phyloP scores from a whole-genome alignment of 192 early-diverging fungal genomes.

The Linnemannia elongata region DNA sequence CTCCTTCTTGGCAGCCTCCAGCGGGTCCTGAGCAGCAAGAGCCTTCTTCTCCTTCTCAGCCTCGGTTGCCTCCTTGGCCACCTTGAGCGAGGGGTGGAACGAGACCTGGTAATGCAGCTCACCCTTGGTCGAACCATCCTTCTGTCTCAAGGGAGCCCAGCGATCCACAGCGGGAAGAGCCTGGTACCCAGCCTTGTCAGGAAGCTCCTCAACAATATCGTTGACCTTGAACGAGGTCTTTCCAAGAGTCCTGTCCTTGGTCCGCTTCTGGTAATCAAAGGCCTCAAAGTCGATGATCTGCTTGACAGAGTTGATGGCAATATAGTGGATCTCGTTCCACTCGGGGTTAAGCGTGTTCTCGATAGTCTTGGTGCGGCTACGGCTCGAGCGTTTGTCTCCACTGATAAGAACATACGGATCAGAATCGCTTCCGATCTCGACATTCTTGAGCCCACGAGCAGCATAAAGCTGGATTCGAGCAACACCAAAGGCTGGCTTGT shows the following conservation, averaged over 20 bases:
- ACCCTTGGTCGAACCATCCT: slow-evolving; percentile 71
- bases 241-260: slow-evolving; percentile 89
- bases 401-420: slow-evolving; percentile 92
- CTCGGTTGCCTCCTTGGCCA: slow-evolving; percentile 34
- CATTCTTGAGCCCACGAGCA: slow-evolving; percentile 85
- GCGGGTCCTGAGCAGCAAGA: neutral
- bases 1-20: slow-evolving; percentile 13
- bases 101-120: slow-evolving; percentile 67
- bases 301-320: slow-evolving; percentile 79
- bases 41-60: slow-evolving; percentile 23
- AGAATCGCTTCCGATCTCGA: slow-evolving; percentile 88
- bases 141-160: slow-evolving; percentile 69
- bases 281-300: slow-evolving; percentile 83
- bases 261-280: slow-evolving; percentile 90
- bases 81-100: slow-evolving; percentile 62
- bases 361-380: slow-evolving; percentile 84
- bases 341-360: slow-evolving; percentile 89
- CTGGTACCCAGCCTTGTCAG: slow-evolving; percentile 30
- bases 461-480: slow-evolving; percentile 80
- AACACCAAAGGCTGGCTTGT: slow-evolving; percentile 79
- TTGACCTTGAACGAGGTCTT: slow-evolving; percentile 72
- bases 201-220: slow-evolving; percentile 67
- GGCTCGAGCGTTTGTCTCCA: slow-evolving; percentile 54
- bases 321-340: slow-evolving; percentile 93
- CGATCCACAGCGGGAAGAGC: slow-evolving; percentile 28